Conservation (phyloP, 352 stramenopile genomes). For the Ophiocytium majus region DNA sequence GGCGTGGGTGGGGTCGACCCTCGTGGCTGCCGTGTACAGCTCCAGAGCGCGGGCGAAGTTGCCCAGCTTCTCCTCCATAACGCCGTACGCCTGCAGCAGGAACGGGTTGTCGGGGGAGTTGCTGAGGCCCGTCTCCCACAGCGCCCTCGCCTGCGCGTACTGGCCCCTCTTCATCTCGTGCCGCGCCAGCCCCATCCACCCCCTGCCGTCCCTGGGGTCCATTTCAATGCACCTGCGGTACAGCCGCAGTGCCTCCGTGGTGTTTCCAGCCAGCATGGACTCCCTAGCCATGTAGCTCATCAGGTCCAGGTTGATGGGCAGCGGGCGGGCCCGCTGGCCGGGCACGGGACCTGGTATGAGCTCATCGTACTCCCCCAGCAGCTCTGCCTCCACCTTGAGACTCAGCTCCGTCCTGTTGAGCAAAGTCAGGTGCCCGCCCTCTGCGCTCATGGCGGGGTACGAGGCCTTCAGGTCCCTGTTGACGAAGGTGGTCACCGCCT, state of each 20-base stretch:
- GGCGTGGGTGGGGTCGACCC: conserved; percentile 35
- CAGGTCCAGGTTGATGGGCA: conserved; percentile 51
- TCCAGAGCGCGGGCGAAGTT: conserved; percentile 28
- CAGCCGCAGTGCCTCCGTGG: conserved; percentile 18
- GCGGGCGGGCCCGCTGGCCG: conserved; percentile 22
- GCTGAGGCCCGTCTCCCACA: conserved; percentile 42
- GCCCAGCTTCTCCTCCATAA: conserved; percentile 51
- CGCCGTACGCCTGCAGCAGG: conserved; percentile 50
- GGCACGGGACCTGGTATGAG: conserved; percentile 25
- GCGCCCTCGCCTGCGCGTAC: conserved; percentile 32
- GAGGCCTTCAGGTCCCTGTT: not conserved
- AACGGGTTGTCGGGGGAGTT: conserved; percentile 48
- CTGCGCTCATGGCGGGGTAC: not conserved
- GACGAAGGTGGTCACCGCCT: not conserved
- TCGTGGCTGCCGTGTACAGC: conserved; percentile 23
- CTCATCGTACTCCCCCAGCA: conserved; percentile 42
- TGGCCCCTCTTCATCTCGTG: conserved; percentile 17
- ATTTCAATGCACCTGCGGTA: conserved; percentile 46
- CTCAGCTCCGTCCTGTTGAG: conserved; percentile 45
- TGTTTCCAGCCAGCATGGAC: conserved; percentile 26
- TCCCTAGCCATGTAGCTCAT: conserved; percentile 41
- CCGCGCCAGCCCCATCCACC: conserved; percentile 45
- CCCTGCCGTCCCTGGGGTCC: conserved; percentile 47
- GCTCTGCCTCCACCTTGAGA: conserved; percentile 45
- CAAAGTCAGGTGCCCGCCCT: not conserved